Evolutionary conservation across 352 stramenopile genomes (phyloP).

Genomic region (Phytopythium delawarense): DNA sequence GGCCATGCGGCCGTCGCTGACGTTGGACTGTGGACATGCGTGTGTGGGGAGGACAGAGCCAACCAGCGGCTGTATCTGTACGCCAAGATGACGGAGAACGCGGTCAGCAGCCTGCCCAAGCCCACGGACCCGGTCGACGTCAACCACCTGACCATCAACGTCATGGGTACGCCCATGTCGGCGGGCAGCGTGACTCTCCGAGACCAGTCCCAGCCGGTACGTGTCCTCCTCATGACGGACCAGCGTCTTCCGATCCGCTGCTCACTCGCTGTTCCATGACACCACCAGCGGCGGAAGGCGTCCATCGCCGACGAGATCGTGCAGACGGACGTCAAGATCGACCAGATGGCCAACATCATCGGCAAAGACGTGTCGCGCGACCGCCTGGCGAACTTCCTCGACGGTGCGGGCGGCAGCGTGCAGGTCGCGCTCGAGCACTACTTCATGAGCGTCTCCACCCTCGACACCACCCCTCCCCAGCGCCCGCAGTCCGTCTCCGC

Average conservation of each 20-base stretch:
- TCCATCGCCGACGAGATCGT: slow-evolving; percentile 70
- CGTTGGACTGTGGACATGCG: background rate
- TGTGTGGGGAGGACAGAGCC: slow-evolving; percentile 20
- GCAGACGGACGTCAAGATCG: slow-evolving; percentile 65
- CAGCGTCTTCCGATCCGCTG: slow-evolving; percentile 2
- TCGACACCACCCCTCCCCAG: slow-evolving; percentile 13
- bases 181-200: slow-evolving; percentile 13
- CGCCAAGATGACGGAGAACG: slow-evolving; percentile 75
- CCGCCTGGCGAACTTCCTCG: slow-evolving; percentile 64
- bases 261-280: slow-evolving; percentile 1
- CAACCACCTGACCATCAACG: slow-evolving; percentile 60
- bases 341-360: slow-evolving; percentile 85
- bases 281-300: slow-evolving; percentile 25
- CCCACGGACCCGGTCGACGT: slow-evolving; percentile 54
- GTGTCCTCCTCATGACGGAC: background rate
- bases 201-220: slow-evolving; percentile 26
- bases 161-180: slow-evolving; percentile 44
- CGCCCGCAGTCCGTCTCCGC: slow-evolving; percentile 7
- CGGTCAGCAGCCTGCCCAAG: slow-evolving; percentile 56
- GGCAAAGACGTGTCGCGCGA: slow-evolving; percentile 68
- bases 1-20: background rate
- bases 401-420: slow-evolving; percentile 76
- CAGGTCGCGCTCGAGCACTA: slow-evolving; percentile 87
- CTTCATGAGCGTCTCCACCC: slow-evolving; percentile 77
- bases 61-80: slow-evolving; percentile 77